Conservation (phyloP, 495 filamentous ascomycete species). For the Penicillium egyptiacum region DNA sequence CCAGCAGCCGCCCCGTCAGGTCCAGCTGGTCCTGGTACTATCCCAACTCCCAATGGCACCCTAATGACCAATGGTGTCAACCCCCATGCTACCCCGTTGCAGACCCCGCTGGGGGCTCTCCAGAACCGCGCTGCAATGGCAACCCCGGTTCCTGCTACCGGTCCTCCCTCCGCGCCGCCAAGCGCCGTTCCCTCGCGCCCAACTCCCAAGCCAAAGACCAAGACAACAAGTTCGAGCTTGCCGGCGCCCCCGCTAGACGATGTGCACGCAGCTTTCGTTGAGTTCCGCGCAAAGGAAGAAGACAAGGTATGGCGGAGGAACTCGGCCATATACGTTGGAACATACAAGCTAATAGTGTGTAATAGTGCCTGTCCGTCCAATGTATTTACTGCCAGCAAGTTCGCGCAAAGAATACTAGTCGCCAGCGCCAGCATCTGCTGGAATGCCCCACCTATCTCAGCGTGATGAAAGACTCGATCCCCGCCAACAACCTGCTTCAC, state of each 20-base stretch:
- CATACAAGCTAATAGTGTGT: conserved; percentile 8
- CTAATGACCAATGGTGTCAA: conserved; percentile 51
- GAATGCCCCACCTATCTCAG: conserved; percentile 57
- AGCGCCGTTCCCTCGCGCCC: conserved; percentile 35
- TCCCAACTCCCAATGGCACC: conserved; percentile 41
- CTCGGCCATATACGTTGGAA: neutral
- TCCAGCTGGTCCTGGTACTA: conserved; percentile 34
- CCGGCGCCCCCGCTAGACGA: conserved; percentile 52
- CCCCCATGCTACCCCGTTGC: conserved; percentile 46
- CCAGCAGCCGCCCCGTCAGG: conserved; percentile 37
- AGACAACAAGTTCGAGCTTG: conserved; percentile 38
- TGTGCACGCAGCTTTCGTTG: conserved; percentile 56
- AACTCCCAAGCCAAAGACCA: conserved; percentile 47
- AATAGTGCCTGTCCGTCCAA: conserved; percentile 56
- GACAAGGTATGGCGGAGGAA: conserved; percentile 47
- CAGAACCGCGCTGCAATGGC: conserved; percentile 41
- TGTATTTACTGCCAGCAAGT: conserved; percentile 60
- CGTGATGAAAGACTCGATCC: conserved; percentile 59
- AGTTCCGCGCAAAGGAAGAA: conserved; percentile 58
- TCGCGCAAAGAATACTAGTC: conserved; percentile 57
- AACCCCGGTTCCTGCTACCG: conserved; percentile 37
- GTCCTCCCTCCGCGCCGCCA: conserved; percentile 31
- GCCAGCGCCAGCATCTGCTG: conserved; percentile 55
- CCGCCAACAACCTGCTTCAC: conserved; percentile 57
- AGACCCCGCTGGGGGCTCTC: conserved; percentile 45